Evolutionary conservation across 331 rosid species (phyloP), one percentile per base, ranked within the genome.

Genomic region (Ulmus americana): DNA sequence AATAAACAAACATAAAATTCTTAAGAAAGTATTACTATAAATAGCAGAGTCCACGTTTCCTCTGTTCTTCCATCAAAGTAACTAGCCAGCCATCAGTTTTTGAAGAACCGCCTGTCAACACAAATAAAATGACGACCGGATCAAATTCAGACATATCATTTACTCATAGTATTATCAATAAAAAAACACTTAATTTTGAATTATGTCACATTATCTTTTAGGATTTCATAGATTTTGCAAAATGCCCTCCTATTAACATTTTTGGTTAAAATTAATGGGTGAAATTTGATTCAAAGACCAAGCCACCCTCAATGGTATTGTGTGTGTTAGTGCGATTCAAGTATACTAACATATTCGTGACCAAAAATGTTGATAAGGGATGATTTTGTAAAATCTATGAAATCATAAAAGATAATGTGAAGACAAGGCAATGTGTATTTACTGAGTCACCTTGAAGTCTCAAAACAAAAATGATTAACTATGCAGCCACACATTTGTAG

Each of bases 81-180:
- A 44, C 68, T 63, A 47, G 48, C 68, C 68, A 63, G 56, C 57
- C 57, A 63, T n/a, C 45, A 63, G n/a, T n/a, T 47, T 47, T 1
- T 28, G 56, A 47, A 47, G 68, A 47, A 63, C 39, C 12, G 45
- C 55, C 68, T 63, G 55, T 63, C 44, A 62, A 62, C 43, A 45
- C 43, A 45, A 59, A 40, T 22, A 62, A 42, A 8, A 14, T 8
- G 39, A 59, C 5, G 48, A 1, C 20, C 1, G 1, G 10, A 62
- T 62, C 67, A 62, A 20, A 61, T 15, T 15, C 6, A 43, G 16
- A 16, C 13, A 53, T 53, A 53, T 53, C 12, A 53, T 8, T 28
- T 28, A 28, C 35, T 28, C 35, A 2, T 28, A 2, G 35, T 28
- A 28, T 28, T 28, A 28, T 28, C 35, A 28, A 28, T 28, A 2